These are phyloP conservation scores for Penicillium waksmanii DNA, from an alignment of 495 filamentous ascomycete species.

Conservation along the genomic window DNA sequence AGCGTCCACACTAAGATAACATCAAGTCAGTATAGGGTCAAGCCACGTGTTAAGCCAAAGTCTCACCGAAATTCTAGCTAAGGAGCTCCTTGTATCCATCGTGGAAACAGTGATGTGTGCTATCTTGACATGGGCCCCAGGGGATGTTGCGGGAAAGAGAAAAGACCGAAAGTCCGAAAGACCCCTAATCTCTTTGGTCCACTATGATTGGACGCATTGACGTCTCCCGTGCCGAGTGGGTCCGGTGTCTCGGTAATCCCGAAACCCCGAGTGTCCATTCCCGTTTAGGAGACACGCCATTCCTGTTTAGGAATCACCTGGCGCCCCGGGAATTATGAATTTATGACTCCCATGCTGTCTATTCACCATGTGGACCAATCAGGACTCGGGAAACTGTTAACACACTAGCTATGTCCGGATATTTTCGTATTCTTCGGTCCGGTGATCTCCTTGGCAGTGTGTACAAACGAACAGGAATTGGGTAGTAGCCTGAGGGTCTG, in stretches of 20 bases:
- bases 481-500: no score
- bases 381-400: no score
- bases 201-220: background rate
- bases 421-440: no score
- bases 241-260: background rate
- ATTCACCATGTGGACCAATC: background rate
- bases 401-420: no score
- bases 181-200: background rate
- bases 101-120: background rate
- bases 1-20: conserved; percentile 23
- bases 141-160: conserved; percentile 6
- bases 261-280: background rate
- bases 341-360: background rate
- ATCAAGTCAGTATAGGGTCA: background rate
- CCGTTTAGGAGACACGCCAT: background rate
- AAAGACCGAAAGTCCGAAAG: conserved; percentile 9
- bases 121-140: background rate
- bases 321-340: background rate
- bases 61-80: background rate
- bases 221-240: background rate
- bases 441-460: no score
- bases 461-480: no score
- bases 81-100: background rate
- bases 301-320: background rate
- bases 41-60: background rate